A percentile compares a stretch with the other conserved stretches of the same genome.
Evolutionary conservation across 2,329 filamentous ascomycete genomes (phyloP).

Genomic region (Alternaria arborescens): DNA sequence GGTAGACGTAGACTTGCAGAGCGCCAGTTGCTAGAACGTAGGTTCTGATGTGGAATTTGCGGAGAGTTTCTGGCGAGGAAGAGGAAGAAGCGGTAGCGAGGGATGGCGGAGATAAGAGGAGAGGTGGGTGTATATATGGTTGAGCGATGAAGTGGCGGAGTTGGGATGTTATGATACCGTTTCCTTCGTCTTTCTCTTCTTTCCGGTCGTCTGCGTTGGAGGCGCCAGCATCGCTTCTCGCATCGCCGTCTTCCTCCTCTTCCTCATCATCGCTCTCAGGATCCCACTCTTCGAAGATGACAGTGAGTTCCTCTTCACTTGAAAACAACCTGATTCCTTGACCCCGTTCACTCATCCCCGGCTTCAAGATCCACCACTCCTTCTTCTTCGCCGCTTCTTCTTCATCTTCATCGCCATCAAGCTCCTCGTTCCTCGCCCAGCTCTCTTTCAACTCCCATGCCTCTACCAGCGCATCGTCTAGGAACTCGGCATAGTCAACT

Average conservation of each 20-base stretch:
- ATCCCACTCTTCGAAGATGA: constrained; percentile 93
- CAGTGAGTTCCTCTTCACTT: constrained; percentile 81
- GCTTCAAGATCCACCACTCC: constrained; percentile 98
- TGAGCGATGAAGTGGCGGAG: constrained; percentile 54
- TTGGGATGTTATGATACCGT: constrained; percentile 81
- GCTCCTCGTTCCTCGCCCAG: constrained; percentile 70
- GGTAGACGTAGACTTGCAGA: constrained; percentile 85
- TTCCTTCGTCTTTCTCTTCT: constrained; percentile 47
- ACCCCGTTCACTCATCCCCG: constrained; percentile 95
- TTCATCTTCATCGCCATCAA: constrained; percentile 43
- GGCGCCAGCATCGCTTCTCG: constrained; percentile 38
- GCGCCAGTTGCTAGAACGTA: constrained; percentile 86
- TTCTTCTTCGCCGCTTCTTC: constrained; percentile 45
- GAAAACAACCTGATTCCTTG: constrained; percentile 92
- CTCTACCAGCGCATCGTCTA: constrained; percentile 92
- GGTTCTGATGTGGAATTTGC: constrained; percentile 94
- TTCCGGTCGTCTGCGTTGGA: constrained; percentile 16
- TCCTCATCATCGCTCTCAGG: constrained; percentile 72
- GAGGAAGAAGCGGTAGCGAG: constrained; percentile 25
- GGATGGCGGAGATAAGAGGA: too few species aligned
- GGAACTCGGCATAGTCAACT: constrained; percentile 94
- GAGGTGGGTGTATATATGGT: too few species aligned
- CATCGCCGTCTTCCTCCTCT: constrained; percentile 52
- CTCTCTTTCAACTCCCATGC: constrained; percentile 86
- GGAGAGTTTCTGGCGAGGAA: constrained; percentile 41